A percentile compares a stretch with the other conserved stretches of the same genome.
These are phyloP conservation scores for Cardamine chenopodiifolia DNA, from an alignment of 345 rosid genomes.

Conservation along the genomic window DNA sequence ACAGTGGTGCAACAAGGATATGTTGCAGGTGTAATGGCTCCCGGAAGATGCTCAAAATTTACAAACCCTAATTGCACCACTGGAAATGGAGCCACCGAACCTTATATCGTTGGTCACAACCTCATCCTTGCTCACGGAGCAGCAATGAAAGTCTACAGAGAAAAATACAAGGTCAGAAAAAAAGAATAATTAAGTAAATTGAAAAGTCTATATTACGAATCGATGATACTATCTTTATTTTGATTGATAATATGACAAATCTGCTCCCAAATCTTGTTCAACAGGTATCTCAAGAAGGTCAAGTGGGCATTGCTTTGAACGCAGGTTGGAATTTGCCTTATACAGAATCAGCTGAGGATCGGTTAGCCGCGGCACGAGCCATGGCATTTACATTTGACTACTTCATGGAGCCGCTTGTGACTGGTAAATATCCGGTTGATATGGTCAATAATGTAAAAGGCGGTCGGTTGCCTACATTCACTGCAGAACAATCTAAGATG, in stretches of 20 bases:
- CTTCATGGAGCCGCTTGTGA: constrained; percentile 52
- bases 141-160: constrained; percentile 42
- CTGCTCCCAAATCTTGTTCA: background rate
- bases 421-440: constrained; percentile 53
- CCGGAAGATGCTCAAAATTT: constrained; percentile 47
- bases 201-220: background rate
- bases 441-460: constrained; percentile 49
- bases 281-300: constrained; percentile 50
- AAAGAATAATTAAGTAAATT: too few relatives aligned
- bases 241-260: background rate
- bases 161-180: constrained; percentile 39
- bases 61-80: constrained; percentile 34
- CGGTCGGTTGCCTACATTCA: constrained; percentile 56
- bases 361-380: constrained; percentile 44
- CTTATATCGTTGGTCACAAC: constrained; percentile 47
- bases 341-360: constrained; percentile 33
- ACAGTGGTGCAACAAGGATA: constrained; percentile 41
- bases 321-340: constrained; percentile 50
- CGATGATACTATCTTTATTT: background rate
- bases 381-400: constrained; percentile 60
- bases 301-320: constrained; percentile 46
- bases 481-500: constrained; percentile 53
- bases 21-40: constrained; percentile 36
- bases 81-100: constrained; percentile 45
- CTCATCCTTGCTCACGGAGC: constrained; percentile 51